These are phyloP conservation scores for Rubia peregrina DNA, from an alignment of 305 asterid genomes.

Conservation along the genomic window DNA sequence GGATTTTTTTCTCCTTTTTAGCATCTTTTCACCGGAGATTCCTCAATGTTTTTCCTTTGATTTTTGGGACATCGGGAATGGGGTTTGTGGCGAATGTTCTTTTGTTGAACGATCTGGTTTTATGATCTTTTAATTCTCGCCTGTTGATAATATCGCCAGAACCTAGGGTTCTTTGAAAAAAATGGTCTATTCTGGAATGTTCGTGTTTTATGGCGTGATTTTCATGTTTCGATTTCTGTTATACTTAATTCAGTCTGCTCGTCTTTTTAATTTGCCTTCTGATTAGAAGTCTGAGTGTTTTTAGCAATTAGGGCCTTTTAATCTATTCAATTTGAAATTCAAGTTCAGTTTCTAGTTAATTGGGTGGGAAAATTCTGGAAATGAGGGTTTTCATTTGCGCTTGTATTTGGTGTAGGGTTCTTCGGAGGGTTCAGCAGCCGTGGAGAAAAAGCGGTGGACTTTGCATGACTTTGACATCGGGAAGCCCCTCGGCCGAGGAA, in stretches of 20 bases:
- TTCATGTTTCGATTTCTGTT: neutral
- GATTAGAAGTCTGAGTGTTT: too few relatives aligned
- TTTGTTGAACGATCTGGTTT: neutral
- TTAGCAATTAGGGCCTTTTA: too few relatives aligned
- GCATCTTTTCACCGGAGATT: neutral
- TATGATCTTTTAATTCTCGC: neutral
- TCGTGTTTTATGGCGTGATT: neutral
- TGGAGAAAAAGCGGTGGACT: slow-evolving; percentile 68
- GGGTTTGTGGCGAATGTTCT: neutral
- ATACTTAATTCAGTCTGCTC: neutral
- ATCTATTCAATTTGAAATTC: too few relatives aligned
- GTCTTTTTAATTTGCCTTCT: neutral
- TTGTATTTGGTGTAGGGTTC: slow-evolving; percentile 32
- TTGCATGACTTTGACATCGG: slow-evolving; percentile 83
- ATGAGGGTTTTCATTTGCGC: too few relatives aligned
- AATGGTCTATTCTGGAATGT: neutral
- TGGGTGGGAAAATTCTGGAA: too few relatives aligned
- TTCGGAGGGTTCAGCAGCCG: slow-evolving; percentile 52
- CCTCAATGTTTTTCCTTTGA: neutral
- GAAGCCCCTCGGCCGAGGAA: slow-evolving; percentile 96
- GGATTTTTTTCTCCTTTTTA: neutral
- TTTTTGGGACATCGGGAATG: neutral
- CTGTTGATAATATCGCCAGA: neutral
- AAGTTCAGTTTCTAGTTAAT: too few relatives aligned
- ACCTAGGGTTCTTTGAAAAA: neutral